phyloP scores from a whole-genome alignment of 352 stramenopile genomes.

The Globisporangium abappressorium region DNA sequence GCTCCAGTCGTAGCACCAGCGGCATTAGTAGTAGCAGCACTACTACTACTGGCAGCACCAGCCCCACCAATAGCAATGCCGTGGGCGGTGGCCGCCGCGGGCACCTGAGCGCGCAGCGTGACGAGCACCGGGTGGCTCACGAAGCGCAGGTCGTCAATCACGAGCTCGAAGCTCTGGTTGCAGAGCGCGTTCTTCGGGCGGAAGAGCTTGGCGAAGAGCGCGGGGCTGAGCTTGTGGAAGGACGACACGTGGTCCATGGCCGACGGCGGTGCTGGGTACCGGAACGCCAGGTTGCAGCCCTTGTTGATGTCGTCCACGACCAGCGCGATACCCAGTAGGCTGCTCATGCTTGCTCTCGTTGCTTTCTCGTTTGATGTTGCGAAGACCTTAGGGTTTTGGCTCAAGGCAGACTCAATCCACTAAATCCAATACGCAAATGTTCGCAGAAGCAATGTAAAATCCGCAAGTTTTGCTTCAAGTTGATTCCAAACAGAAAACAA shows the following conservation, averaged over 20 bases:
- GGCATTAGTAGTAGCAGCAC: background rate
- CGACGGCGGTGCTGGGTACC: conserved; percentile 64
- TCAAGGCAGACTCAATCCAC: no score
- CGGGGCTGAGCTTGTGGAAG: conserved; percentile 60
- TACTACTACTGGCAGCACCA: background rate
- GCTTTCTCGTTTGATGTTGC: background rate
- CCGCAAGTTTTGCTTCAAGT: no score
- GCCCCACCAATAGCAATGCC: background rate
- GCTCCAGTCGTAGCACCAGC: background rate
- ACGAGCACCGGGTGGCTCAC: conserved; percentile 85
- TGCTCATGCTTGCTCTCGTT: conserved; percentile 22
- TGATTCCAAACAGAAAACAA: no score
- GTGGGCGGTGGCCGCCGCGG: background rate
- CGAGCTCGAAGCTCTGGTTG: conserved; percentile 85
- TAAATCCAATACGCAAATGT: no score
- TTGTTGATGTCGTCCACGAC: conserved; percentile 90
- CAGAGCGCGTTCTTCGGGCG: conserved; percentile 86
- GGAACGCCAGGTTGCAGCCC: conserved; percentile 83
- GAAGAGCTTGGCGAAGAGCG: conserved; percentile 85
- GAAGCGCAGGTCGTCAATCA: conserved; percentile 85
- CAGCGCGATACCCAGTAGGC: conserved; percentile 68
- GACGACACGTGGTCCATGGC: conserved; percentile 50
- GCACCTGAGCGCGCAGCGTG: conserved; percentile 26
- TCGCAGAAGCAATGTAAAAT: no score
- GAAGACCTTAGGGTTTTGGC: background rate